phyloP scores from a whole-genome alignment of 768 basidiomycete genomes.

The Leucocoprinus sp. region DNA sequence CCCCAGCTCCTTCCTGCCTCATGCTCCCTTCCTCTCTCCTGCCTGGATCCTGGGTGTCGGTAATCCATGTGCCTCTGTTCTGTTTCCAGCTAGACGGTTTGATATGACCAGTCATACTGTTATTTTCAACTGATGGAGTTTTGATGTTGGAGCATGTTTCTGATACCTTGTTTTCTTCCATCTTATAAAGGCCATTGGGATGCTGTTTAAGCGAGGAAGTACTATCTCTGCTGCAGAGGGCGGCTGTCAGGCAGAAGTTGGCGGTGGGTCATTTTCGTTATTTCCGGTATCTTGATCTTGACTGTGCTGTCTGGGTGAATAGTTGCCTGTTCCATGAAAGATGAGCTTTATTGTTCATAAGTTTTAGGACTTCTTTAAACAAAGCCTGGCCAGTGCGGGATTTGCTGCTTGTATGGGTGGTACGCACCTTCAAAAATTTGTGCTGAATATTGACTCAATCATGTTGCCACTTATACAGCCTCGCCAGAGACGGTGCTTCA shows the following conservation, averaged over 20 bases:
- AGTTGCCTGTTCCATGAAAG: conserved; percentile 96
- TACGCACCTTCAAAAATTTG: conserved; percentile 21
- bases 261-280: conserved; percentile 37
- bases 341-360: too few relatives aligned
- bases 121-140: not conserved
- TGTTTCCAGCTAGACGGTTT: too few relatives aligned
- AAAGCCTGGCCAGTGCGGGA: conserved; percentile 74
- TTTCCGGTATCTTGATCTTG: not conserved
- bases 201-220: conserved; percentile 96
- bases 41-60: too few relatives aligned
- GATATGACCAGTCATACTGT: too few relatives aligned
- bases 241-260: conserved; percentile 92
- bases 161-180: not conserved
- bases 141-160: not conserved
- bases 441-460: not conserved
- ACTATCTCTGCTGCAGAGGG: conserved; percentile 96
- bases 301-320: not conserved
- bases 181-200: conserved; percentile 64
- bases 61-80: too few relatives aligned
- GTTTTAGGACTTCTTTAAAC: too few relatives aligned
- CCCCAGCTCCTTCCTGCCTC: too few relatives aligned
- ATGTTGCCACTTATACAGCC: conserved; percentile 29
- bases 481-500: conserved; percentile 78
- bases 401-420: conserved; percentile 95
- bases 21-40: too few relatives aligned